Percentiles rank a stretch among this genome's conserved stretches.
Conservation (phyloP, 2,329 filamentous ascomycete genomes). For the Tympanopsis confertula region DNA sequence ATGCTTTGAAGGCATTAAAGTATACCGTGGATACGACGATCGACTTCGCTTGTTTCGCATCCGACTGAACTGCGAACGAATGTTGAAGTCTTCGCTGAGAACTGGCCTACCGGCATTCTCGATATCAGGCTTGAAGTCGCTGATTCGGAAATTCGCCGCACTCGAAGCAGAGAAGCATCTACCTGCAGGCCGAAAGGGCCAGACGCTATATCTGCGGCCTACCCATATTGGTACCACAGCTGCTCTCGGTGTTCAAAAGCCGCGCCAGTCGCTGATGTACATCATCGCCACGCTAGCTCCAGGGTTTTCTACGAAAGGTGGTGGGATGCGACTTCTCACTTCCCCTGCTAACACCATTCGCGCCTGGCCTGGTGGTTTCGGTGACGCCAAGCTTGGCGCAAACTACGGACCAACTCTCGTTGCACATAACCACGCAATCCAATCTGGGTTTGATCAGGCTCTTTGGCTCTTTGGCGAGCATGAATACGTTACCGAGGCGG, state of each 20-base stretch:
- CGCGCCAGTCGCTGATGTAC: conserved; percentile 81
- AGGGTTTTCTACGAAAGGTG: conserved; percentile 94
- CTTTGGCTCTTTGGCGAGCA: conserved; percentile 94
- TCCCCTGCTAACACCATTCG: conserved; percentile 93
- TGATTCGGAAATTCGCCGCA: conserved; percentile 70
- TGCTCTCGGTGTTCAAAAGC: conserved; percentile 85
- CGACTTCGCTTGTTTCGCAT: conserved; percentile 81
- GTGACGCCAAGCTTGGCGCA: conserved; percentile 94
- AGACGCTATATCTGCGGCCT: conserved; percentile 88
- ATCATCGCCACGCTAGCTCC: conserved; percentile 94
- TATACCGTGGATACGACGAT: conserved; percentile 78
- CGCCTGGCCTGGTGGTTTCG: conserved; percentile 94
- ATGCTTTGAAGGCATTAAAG: conserved; percentile 99
- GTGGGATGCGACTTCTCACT: conserved; percentile 92
- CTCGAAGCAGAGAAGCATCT: conserved; percentile 87
- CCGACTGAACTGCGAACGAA: conserved; percentile 86
- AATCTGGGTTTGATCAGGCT: conserved; percentile 92
- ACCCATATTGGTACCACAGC: conserved; percentile 96
- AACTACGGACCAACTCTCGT: conserved; percentile 98
- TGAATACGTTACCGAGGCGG: conserved; percentile 91
- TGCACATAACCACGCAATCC: conserved; percentile 85
- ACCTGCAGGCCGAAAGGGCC: conserved; percentile 75
- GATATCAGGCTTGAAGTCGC: conserved; percentile 59
- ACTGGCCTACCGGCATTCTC: conserved; percentile 89
- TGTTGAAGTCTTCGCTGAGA: conserved; percentile 82